Evolutionary conservation across 306 rosid species (phyloP), one percentile per base, ranked within the genome.

Genomic region (Cucurbita maxima): DNA sequence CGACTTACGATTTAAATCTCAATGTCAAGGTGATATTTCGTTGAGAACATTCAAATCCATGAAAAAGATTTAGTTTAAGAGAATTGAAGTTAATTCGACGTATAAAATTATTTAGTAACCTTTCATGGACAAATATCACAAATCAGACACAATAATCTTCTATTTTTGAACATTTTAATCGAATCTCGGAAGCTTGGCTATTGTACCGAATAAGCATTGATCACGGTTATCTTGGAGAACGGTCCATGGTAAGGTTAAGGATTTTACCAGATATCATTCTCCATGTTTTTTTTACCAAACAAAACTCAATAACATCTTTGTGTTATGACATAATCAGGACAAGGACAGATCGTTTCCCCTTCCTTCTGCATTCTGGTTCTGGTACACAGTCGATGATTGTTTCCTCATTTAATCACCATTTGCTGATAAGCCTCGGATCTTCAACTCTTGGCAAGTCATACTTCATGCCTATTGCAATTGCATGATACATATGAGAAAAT

Each of bases 381-480:
- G 19, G 40, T 20, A 44, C 10, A 45, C 6, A 10, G 38, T 10
- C 38, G 1, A 20, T 5, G 53, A 18, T 16, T 4, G 79, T 69
- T 8, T 45, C 56, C 45, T 36, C 1, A 5, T 10, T 71, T 10
- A 72, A 44, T 74, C 77, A 1, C 84, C 87, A 74, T 60, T 85
- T 37, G 92, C 81, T 2, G 89, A 60, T 88, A 94, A 78, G 44
- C 95, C 98, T 77, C 98, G 83, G 62, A 94, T 94, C 85, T 77
- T 91, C 98, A 43, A 94, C 95, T 85, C 83, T 86, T 76, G 87
- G 84, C 47, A 94, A 82, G 80, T 94, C 98, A 82, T 94, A 89
- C 81, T 94, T 94, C 97, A 94, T 94, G 75, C 95, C 99, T 94
- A 83, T 62, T 82, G 50, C 77, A 20, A 62, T 38, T 56, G 62